Conservation (phyloP, 768 basidiomycete genomes). For the Mycena polygramma region DNA sequence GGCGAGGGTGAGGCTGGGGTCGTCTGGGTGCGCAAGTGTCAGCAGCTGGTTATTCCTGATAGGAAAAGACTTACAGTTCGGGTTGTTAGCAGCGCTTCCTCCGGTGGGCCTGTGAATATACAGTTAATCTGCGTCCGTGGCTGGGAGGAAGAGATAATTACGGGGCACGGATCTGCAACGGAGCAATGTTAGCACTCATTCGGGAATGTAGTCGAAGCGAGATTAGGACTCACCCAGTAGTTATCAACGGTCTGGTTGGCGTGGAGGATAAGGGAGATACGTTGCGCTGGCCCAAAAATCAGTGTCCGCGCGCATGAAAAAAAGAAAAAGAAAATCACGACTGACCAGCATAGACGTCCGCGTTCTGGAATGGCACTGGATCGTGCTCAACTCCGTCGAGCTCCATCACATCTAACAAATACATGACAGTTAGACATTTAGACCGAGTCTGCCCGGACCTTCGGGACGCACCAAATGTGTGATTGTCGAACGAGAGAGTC, state of each 20-base stretch:
- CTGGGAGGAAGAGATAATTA: neutral
- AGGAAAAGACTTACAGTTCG: constrained; percentile 37
- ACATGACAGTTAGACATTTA: neutral
- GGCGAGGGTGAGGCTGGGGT: constrained; percentile 49
- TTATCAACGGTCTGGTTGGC: constrained; percentile 59
- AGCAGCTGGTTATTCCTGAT: neutral
- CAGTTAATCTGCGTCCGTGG: neutral
- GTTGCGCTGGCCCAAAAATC: constrained; percentile 45
- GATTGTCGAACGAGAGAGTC: constrained; percentile 53
- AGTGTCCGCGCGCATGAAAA: neutral
- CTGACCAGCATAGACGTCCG: constrained; percentile 57
- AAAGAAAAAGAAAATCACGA: neutral
- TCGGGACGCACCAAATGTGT: constrained; percentile 1
- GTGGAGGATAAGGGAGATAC: constrained; percentile 51
- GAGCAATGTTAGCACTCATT: neutral
- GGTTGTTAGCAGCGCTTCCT: constrained; percentile 40
- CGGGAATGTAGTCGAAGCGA: neutral
- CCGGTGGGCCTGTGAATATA: constrained; percentile 31
- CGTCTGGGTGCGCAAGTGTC: constrained; percentile 34
- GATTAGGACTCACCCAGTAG: constrained; percentile 48
- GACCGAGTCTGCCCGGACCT: neutral
- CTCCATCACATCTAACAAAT: constrained; percentile 45
- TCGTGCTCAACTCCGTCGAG: constrained; percentile 56
- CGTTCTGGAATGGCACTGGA: constrained; percentile 52
- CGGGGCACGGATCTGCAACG: constrained; percentile 46